These are phyloP conservation scores for Trichoderma sp. DNA, from an alignment of 2,329 filamentous ascomycete species.

Conservation along the genomic window DNA sequence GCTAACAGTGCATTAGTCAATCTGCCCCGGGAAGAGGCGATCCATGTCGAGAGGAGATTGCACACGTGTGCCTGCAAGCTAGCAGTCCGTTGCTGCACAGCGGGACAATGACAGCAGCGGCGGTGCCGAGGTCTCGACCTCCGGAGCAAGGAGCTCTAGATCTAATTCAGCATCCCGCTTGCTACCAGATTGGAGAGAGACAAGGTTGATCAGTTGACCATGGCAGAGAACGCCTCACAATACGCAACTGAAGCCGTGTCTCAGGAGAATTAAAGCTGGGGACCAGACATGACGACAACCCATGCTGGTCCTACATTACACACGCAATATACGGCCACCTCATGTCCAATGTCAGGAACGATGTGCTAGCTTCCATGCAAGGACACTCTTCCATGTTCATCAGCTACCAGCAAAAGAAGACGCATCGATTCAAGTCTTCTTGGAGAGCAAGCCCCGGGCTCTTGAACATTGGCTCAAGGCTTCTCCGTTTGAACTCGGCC, in stretches of 20 bases:
- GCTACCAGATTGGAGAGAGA: neutral
- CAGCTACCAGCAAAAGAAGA: conserved; percentile 54
- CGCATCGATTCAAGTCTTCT: conserved; percentile 15
- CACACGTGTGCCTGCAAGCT: neutral
- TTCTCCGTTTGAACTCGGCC: conserved; percentile 43
- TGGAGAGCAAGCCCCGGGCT: neutral
- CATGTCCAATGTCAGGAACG: conserved; percentile 49
- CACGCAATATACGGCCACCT: conserved; percentile 47
- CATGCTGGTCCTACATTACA: conserved; percentile 29
- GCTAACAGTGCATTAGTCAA: conserved; percentile 34
- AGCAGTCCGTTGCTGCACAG: too few species aligned
- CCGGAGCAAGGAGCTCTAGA: neutral
- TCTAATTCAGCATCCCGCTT: neutral
- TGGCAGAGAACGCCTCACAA: neutral
- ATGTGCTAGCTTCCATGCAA: conserved; percentile 30
- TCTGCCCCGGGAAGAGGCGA: neutral
- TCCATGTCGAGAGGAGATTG: neutral
- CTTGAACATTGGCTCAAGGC: conserved; percentile 38
- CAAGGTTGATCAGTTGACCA: neutral
- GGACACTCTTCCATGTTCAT: conserved; percentile 51
- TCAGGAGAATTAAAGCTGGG: neutral
- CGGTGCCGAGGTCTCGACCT: neutral
- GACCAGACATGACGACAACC: neutral
- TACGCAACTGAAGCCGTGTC: neutral
- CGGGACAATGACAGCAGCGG: neutral